Evolutionary conservation across 371 early-diverging fungal species (phyloP).

Genomic region (Apophysomyces ossiformis): DNA sequence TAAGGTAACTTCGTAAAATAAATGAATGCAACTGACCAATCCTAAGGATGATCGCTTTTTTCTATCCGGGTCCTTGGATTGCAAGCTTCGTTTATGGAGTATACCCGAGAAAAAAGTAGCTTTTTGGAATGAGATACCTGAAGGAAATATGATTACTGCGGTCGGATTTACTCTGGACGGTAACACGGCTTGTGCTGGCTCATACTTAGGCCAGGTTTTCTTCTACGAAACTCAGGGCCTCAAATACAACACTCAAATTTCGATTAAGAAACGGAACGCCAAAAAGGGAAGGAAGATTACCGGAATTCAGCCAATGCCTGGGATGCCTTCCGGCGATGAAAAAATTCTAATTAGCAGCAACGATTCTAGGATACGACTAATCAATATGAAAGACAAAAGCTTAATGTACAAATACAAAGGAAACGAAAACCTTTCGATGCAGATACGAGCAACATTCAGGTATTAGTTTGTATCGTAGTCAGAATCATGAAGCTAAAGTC

Average conservation of each 20-base stretch:
- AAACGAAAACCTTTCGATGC: constrained; percentile 64
- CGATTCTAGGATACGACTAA: constrained; percentile 82
- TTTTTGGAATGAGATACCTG: constrained; percentile 74
- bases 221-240: constrained; percentile 82
- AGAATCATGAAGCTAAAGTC: neutral
- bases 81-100: constrained; percentile 83
- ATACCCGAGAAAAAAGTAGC: constrained; percentile 79
- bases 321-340: constrained; percentile 51
- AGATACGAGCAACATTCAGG: constrained; percentile 77
- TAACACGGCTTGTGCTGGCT: constrained; percentile 74
- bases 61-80: constrained; percentile 81
- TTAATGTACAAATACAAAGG: constrained; percentile 81
- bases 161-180: constrained; percentile 80
- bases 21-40: constrained; percentile 9
- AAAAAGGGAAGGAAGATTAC: constrained; percentile 75
- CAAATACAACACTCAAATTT: constrained; percentile 79
- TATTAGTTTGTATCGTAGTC: constrained; percentile 21
- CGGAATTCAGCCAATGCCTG: constrained; percentile 67
- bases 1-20: constrained; percentile 31
- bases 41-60: constrained; percentile 77
- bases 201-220: constrained; percentile 75
- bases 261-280: constrained; percentile 60
- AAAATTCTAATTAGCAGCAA: constrained; percentile 76
- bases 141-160: constrained; percentile 74
- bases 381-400: constrained; percentile 74